These are phyloP conservation scores for Berberis vulgaris DNA, from an alignment of 164 flowering plant species.

Conservation along the genomic window DNA sequence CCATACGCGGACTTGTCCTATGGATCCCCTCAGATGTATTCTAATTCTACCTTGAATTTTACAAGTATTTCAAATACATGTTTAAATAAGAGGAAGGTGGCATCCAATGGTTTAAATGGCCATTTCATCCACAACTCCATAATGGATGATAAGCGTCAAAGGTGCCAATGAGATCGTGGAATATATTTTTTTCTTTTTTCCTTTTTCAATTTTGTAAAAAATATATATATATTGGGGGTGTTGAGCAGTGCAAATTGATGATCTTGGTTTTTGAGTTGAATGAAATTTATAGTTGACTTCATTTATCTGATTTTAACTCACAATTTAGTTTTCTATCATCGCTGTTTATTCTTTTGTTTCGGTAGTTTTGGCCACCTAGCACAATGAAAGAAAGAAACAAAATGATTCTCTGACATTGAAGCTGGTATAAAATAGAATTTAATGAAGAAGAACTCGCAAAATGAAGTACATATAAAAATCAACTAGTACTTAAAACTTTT, in stretches of 20 bases:
- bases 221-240: no score
- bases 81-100: slow-evolving; percentile 8
- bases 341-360: not conserved
- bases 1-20: slow-evolving; percentile 4
- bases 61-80: slow-evolving; percentile 15
- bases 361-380: not conserved
- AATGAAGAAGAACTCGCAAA: no score
- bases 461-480: no score
- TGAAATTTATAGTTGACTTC: not conserved
- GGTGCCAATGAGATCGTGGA: slow-evolving; percentile 22
- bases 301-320: not conserved
- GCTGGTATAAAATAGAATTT: no score
- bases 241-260: slow-evolving; percentile 20
- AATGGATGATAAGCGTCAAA: slow-evolving; percentile 34
- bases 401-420: no score
- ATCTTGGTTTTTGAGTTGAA: slow-evolving; percentile 6
- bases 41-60: slow-evolving; percentile 32
- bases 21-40: slow-evolving; percentile 24
- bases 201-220: no score
- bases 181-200: not conserved
- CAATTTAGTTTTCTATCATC: no score
- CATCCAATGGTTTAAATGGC: slow-evolving; percentile 12
- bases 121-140: slow-evolving; percentile 10
- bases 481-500: no score
- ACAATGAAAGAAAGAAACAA: not conserved